phyloP scores from a whole-genome alignment of 2,329 filamentous ascomycete genomes.

The Diplodia sapinea region DNA sequence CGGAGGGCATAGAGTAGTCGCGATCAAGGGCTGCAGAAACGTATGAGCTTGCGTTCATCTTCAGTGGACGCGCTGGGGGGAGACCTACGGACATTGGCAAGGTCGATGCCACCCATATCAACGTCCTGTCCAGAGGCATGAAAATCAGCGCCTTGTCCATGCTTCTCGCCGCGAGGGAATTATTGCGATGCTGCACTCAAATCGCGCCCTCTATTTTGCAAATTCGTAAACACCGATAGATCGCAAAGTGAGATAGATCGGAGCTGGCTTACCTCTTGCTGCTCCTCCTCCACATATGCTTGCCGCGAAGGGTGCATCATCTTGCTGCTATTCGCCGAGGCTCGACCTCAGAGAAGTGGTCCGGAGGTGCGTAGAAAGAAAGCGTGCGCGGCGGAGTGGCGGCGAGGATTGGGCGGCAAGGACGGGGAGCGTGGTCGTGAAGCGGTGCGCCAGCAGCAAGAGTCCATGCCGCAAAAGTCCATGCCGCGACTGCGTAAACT shows the following conservation, averaged over 20 bases:
- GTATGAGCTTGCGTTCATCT: constrained; percentile 10
- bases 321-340: constrained; percentile 31
- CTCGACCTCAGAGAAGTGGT: background rate
- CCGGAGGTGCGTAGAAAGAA: background rate
- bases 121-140: constrained; percentile 51
- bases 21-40: constrained; percentile 66
- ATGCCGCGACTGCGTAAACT: background rate
- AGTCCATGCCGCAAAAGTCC: background rate
- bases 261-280: constrained; percentile 64
- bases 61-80: background rate
- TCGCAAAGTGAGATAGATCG: constrained; percentile 37
- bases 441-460: background rate
- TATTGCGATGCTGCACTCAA: constrained; percentile 25
- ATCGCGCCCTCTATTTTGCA: constrained; percentile 30
- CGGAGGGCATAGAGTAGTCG: constrained; percentile 79
- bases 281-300: constrained; percentile 89
- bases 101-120: constrained; percentile 63
- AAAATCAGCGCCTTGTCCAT: constrained; percentile 29
- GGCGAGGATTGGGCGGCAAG: background rate
- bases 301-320: constrained; percentile 84
- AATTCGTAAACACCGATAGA: constrained; percentile 39
- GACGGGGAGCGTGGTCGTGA: background rate
- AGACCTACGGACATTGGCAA: constrained; percentile 67
- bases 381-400: background rate
- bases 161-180: constrained; percentile 9